A percentile compares a stretch with the other conserved stretches of the same genome.
Conservation (phyloP, 208 protist species). For the Acanthamoeba comandoni region DNA sequence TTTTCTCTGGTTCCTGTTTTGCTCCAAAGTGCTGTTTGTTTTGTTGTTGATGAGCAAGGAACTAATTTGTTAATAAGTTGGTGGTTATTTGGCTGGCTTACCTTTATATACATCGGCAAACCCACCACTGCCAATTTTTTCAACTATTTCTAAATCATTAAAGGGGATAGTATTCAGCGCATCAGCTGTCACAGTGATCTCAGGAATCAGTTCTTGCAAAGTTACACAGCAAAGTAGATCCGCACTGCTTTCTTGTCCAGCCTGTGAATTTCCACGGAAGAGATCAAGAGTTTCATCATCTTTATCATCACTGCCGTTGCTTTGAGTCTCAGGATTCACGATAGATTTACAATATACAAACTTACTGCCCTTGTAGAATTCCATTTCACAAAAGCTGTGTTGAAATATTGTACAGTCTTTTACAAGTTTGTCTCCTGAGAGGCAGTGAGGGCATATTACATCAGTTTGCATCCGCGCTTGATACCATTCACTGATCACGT, state of each 20-base stretch:
- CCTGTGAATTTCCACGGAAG: no score
- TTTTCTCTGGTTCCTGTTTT: not conserved
- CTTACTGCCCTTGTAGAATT: conserved; percentile 21
- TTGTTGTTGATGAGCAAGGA: not conserved
- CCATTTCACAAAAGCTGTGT: conserved; percentile 6
- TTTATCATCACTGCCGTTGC: not conserved
- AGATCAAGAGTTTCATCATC: no score
- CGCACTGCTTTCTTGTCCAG: no score
- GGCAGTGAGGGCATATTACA: conserved; percentile 35
- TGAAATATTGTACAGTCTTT: not conserved
- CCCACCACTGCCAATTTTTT: conserved; percentile 21
- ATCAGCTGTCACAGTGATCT: conserved; percentile 4
- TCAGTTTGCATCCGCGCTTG: not conserved
- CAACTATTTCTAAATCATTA: not conserved
- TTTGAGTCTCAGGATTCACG: not conserved
- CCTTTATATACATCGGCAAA: conserved; percentile 32
- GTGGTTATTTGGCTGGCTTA: not conserved
- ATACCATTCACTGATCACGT: conserved; percentile 62
- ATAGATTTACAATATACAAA: not conserved
- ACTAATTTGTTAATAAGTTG: not conserved
- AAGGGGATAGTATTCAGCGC: not conserved
- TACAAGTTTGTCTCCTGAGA: not conserved
- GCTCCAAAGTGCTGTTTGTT: conserved; percentile 8
- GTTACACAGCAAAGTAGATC: not conserved
- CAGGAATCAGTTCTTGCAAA: conserved; percentile 11